Evolutionary conservation across 306 rosid species (phyloP).

Genomic region (Alnus rubra): DNA sequence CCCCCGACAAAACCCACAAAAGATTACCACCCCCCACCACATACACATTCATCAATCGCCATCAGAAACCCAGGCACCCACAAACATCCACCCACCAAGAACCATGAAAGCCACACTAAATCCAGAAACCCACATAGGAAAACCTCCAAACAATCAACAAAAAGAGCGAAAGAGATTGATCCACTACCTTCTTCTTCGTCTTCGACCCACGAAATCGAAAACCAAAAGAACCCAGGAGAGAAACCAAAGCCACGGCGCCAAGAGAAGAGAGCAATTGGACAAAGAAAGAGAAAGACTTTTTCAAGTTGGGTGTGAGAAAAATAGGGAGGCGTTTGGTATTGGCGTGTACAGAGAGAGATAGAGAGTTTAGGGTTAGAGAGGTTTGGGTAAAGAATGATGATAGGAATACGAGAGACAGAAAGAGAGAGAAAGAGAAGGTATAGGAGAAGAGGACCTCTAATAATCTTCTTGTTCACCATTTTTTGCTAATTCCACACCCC

Average conservation of each 20-base stretch:
- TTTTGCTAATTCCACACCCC: constrained; percentile 66
- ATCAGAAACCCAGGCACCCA: constrained; percentile 1
- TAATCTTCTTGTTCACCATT: constrained; percentile 64
- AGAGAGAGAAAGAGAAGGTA: constrained; percentile 35
- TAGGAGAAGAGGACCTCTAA: constrained; percentile 45
- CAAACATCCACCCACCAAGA: constrained; percentile 11
- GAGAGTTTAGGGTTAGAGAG: constrained; percentile 39
- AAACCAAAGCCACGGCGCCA: not conserved
- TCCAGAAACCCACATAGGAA: constrained; percentile 4
- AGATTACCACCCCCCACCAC: not conserved
- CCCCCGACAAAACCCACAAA: not conserved
- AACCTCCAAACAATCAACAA: constrained; percentile 12
- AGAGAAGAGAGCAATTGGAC: not conserved
- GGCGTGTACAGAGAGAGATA: constrained; percentile 7
- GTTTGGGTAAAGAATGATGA: constrained; percentile 26
- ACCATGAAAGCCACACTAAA: constrained; percentile 10
- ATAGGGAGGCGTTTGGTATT: constrained; percentile 10
- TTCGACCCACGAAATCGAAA: constrained; percentile 8
- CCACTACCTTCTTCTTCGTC: constrained; percentile 40
- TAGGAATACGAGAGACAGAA: constrained; percentile 41
- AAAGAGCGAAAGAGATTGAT: constrained; percentile 2
- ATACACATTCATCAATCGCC: not conserved
- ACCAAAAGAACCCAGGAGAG: constrained; percentile 6
- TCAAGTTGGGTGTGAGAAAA: not conserved
- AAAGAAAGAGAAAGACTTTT: constrained; percentile 4